phyloP scores from a whole-genome alignment of 2,329 filamentous ascomycete species.

The Pseudonectria buxi region DNA sequence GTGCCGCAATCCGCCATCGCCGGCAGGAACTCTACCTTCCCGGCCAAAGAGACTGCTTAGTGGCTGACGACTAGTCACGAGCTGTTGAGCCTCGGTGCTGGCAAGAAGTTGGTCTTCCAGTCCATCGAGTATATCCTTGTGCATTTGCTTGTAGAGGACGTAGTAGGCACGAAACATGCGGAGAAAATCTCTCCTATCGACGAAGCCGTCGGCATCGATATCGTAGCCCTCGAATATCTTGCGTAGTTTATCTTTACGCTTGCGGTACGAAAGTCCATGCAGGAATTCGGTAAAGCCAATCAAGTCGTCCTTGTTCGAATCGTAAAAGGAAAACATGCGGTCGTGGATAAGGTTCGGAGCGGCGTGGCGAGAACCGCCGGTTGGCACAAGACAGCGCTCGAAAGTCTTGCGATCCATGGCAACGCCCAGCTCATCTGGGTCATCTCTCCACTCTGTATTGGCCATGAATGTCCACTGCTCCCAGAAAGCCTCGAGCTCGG shows the following conservation, averaged over 20 bases:
- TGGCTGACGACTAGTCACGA: constrained; percentile 68
- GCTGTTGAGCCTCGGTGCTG: constrained; percentile 67
- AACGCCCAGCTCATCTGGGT: constrained; percentile 68
- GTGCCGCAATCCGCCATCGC: constrained; percentile 48
- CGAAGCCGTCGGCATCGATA: constrained; percentile 78
- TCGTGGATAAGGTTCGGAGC: constrained; percentile 89
- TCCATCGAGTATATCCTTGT: constrained; percentile 72
- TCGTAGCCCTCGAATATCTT: constrained; percentile 87
- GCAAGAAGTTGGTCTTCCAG: constrained; percentile 73
- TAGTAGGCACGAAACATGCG: constrained; percentile 92
- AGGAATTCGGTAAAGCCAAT: constrained; percentile 93
- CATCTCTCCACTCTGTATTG: constrained; percentile 73
- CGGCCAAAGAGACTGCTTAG: constrained; percentile 69
- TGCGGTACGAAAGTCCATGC: constrained; percentile 66
- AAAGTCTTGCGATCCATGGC: constrained; percentile 93
- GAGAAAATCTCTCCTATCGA: constrained; percentile 80
- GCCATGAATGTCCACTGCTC: constrained; percentile 96
- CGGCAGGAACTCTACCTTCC: constrained; percentile 59
- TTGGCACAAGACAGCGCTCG: constrained; percentile 80
- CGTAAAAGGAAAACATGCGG: constrained; percentile 94
- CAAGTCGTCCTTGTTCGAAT: constrained; percentile 78
- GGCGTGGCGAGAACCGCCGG: constrained; percentile 69
- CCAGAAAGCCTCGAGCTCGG: constrained; percentile 88
- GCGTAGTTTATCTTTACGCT: constrained; percentile 60
- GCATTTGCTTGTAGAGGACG: constrained; percentile 81